These are phyloP conservation scores for Blastobotrys petasosporus DNA, from an alignment of 1,139 yeast species.

Conservation along the genomic window DNA sequence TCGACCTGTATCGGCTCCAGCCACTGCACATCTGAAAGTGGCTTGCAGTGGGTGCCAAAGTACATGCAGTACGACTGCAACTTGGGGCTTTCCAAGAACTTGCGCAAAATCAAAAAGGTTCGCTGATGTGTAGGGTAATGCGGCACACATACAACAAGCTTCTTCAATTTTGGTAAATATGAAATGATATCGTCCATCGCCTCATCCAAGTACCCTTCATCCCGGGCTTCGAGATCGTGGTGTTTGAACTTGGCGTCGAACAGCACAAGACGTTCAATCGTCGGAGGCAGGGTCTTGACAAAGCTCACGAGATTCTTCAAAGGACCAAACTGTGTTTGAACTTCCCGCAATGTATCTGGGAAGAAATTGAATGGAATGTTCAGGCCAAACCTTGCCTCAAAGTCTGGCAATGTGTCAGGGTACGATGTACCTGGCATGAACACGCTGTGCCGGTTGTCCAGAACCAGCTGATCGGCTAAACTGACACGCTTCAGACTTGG, in stretches of 20 bases:
- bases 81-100: neutral
- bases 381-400: slow-evolving; percentile 6
- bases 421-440: slow-evolving; percentile 8
- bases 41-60: neutral
- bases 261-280: slow-evolving; percentile 7
- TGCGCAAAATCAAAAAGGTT: slow-evolving; percentile 1
- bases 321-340: slow-evolving; percentile 8
- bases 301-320: neutral
- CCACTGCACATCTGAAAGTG: too few relatives aligned
- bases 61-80: neutral
- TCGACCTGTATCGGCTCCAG: too few relatives aligned
- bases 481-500: slow-evolving; percentile 4
- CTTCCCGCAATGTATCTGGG: slow-evolving; percentile 8
- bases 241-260: slow-evolving; percentile 4
- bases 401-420: slow-evolving; percentile 9
- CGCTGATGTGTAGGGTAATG: slow-evolving; percentile 2
- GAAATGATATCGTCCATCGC: slow-evolving; percentile 2
- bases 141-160: neutral
- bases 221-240: slow-evolving; percentile 1
- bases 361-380: slow-evolving; percentile 9
- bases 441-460: slow-evolving; percentile 1
- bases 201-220: neutral
- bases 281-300: slow-evolving; percentile 1
- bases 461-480: slow-evolving; percentile 5
- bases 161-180: neutral